Conservation (phyloP, 2,329 filamentous ascomycete genomes). For the Aureobasidium zeae region DNA sequence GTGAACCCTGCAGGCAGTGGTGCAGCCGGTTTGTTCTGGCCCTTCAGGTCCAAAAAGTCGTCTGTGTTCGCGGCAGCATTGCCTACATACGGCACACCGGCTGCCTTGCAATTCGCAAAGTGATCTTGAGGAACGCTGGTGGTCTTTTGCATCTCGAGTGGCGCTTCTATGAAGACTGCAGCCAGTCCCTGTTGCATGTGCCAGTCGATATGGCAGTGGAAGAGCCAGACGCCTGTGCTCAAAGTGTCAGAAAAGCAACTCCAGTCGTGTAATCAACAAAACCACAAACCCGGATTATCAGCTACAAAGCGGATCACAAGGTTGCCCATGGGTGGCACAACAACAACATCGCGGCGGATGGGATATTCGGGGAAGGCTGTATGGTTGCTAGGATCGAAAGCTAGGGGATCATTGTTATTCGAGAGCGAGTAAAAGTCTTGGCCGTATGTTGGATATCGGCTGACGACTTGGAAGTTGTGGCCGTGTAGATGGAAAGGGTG, state of each 20-base stretch:
- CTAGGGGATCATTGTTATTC: constrained; percentile 15
- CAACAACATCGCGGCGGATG: constrained; percentile 46
- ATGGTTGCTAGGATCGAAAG: constrained; percentile 26
- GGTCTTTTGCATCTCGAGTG: constrained; percentile 49
- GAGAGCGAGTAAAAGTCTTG: constrained; percentile 25
- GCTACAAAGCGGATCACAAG: constrained; percentile 47
- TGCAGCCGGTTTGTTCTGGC: constrained; percentile 47
- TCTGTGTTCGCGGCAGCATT: constrained; percentile 67
- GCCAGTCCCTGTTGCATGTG: constrained; percentile 45
- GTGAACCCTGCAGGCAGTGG: constrained; percentile 62
- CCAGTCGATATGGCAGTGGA: constrained; percentile 46
- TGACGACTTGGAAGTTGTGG: constrained; percentile 57
- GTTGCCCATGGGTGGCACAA: constrained; percentile 46
- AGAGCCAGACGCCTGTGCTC: too few relatives aligned
- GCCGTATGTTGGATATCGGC: constrained; percentile 23
- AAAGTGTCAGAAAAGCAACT: too few relatives aligned
- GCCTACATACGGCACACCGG: constrained; percentile 45
- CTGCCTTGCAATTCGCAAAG: constrained; percentile 48
- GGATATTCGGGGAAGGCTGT: constrained; percentile 31
- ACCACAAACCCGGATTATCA: constrained; percentile 39
- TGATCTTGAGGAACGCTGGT: constrained; percentile 55
- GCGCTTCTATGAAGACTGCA: constrained; percentile 44
- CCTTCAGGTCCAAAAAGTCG: constrained; percentile 54
- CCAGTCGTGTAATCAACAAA: too few relatives aligned
- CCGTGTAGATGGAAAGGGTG: constrained; percentile 72